Conservation (phyloP, 768 basidiomycete species). For the Lactarius pseudohatsudake region DNA sequence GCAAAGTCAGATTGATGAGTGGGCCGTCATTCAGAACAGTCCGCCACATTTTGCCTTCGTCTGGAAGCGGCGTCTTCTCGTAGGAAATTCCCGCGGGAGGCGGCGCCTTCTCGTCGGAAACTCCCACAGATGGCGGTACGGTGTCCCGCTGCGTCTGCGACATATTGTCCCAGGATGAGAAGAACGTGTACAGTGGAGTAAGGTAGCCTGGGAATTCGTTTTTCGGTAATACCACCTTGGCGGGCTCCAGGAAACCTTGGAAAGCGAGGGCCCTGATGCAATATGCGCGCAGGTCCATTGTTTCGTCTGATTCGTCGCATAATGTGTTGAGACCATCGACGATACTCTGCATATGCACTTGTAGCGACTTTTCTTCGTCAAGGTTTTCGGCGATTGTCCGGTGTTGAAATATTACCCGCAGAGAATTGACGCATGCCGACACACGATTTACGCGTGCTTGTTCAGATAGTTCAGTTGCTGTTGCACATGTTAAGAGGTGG, state of each 20-base stretch:
- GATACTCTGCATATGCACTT: neutral
- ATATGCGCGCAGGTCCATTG: conserved; percentile 5
- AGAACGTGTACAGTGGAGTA: too few relatives aligned
- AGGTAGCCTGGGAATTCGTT: too few relatives aligned
- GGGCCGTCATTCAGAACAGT: conserved; percentile 4
- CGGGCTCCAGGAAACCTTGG: conserved; percentile 1
- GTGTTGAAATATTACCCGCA: neutral
- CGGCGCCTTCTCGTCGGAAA: neutral
- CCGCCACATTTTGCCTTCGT: neutral
- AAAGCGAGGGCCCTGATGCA: conserved; percentile 10
- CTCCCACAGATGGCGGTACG: too few relatives aligned
- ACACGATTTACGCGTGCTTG: conserved; percentile 2
- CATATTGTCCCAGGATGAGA: too few relatives aligned
- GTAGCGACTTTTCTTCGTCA: neutral
- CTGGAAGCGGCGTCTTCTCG: too few relatives aligned
- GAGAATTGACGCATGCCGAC: conserved; percentile 6
- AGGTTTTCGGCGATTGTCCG: neutral
- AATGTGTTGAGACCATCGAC: neutral
- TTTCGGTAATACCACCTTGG: too few relatives aligned
- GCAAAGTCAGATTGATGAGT: conserved; percentile 11
- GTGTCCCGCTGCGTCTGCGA: neutral
- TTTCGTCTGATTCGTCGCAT: too few relatives aligned
- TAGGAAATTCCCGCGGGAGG: too few relatives aligned
- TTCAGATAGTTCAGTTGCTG: conserved; percentile 7
- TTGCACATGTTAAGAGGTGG: conserved; percentile 20